A percentile compares a stretch with the other conserved stretches of the same genome.
Evolutionary conservation across 2,329 filamentous ascomycete species (phyloP).

Genomic region (Westerdykella sp.): DNA sequence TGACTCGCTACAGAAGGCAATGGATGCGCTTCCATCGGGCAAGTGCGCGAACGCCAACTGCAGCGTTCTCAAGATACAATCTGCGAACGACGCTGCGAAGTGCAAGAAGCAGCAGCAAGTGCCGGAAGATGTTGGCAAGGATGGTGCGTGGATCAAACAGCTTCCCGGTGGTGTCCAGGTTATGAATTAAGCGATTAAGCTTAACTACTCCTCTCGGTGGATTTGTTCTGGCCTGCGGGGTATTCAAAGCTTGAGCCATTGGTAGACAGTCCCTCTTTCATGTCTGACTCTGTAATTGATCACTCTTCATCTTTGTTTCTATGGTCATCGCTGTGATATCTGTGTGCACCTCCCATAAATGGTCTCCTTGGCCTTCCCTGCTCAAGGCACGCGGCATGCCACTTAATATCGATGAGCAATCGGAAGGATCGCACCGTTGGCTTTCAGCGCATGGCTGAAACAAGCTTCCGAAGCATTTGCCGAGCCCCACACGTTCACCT

Average conservation of each 20-base stretch:
- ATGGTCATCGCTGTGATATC: background rate
- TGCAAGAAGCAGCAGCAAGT: conserved; percentile 41
- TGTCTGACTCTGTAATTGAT: background rate
- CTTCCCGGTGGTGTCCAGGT: conserved; percentile 25
- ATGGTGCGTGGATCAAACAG: conserved; percentile 22
- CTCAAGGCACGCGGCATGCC: background rate
- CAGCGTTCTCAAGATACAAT: conserved; percentile 25
- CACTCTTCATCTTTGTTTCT: no score
- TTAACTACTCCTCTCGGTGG: background rate
- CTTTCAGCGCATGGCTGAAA: background rate
- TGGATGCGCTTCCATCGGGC: conserved; percentile 23
- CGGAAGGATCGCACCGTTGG: background rate
- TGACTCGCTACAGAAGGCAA: conserved; percentile 15
- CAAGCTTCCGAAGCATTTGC: conserved; percentile 3
- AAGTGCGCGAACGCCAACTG: conserved; percentile 28
- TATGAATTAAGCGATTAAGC: conserved; percentile 7
- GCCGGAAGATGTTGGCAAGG: conserved; percentile 39
- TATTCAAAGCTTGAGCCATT: background rate
- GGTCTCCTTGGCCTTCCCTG: background rate
- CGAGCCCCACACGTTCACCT: conserved; percentile 3
- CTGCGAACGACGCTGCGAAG: conserved; percentile 16
- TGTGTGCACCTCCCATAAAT: background rate
- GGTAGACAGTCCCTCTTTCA: conserved; percentile 1
- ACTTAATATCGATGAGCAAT: background rate
- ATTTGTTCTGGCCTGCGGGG: background rate